Evolutionary conservation across 768 basidiomycete genomes (phyloP), one percentile per base, ranked within the genome.

Genomic region (Tulasnella sp.): DNA sequence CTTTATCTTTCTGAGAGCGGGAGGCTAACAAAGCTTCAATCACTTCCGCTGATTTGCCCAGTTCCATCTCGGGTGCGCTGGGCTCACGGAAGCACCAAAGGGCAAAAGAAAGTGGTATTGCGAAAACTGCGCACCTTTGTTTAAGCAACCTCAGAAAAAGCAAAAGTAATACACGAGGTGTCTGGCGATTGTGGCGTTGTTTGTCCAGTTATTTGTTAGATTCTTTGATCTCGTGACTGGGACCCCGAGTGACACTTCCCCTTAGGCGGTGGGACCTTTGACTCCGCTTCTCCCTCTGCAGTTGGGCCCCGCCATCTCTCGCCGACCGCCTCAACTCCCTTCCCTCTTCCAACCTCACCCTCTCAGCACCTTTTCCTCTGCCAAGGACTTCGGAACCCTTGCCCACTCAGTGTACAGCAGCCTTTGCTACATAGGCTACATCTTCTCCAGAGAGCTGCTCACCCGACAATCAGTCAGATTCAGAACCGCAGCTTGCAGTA

Each of bases 31-130:
- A 29, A 29, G 22, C n/a, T 26, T 59, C 52, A 6, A n/a, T n/a
- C n/a, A n/a, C n/a, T 59, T 59, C 12, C 68, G 11, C 1, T 69
- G 29, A 2, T 22, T 22, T 59, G 14, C 22, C 9, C 70, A 74
- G 77, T 78, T 78, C 73, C 78, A 78, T 68, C 66, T 75, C 40
- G 64, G 36, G 7, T 79, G 77, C 44, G 72, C 75, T 16, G 76
- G 75, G 0, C 65, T 80, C 22, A 42, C 71, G 5, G 52, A 42
- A 29, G 62, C 77, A 26, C 78, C 79, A 2, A 74, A 75, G 11
- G 77, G 77, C 4, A 34, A 63, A 5, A 72, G 39, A 29, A 62
- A 69, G n/a, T 80, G 79, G 79, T 79, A 72, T 63, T 80, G 79
- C 71, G 39, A 62, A 35, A 78, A 78, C 32, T 79, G 79, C 62